Conservation (phyloP, 2,329 filamentous ascomycete species). For the Microdochium paspali region DNA sequence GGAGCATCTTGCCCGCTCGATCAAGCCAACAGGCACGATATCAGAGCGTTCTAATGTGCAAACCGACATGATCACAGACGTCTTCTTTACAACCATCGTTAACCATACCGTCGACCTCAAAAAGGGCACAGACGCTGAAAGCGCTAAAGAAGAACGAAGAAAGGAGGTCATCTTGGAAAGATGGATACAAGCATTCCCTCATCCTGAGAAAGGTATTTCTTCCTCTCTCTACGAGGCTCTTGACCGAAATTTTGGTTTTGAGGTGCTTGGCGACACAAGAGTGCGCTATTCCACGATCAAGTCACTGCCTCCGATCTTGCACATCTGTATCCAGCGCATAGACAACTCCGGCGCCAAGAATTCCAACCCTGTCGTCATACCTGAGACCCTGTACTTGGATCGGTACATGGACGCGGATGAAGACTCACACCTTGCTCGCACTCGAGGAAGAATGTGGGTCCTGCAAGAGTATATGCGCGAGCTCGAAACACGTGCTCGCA, state of each 20-base stretch:
- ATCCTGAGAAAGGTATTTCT: slow-evolving; percentile 34
- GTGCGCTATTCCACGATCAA: slow-evolving; percentile 63
- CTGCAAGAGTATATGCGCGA: slow-evolving; percentile 55
- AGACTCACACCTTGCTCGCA: slow-evolving; percentile 50
- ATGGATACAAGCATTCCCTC: slow-evolving; percentile 45
- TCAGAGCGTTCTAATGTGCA: slow-evolving; percentile 60
- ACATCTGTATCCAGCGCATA: slow-evolving; percentile 81
- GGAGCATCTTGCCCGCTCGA: slow-evolving; percentile 82
- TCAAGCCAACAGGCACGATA: slow-evolving; percentile 59
- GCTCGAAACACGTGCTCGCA: slow-evolving; percentile 31
- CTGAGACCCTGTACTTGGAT: slow-evolving; percentile 76
- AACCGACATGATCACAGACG: slow-evolving; percentile 67
- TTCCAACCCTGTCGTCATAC: slow-evolving; percentile 67
- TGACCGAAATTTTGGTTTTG: slow-evolving; percentile 75
- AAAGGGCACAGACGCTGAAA: slow-evolving; percentile 16
- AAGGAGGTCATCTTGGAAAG: slow-evolving; percentile 53
- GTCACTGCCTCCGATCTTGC: slow-evolving; percentile 73
- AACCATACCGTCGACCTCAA: slow-evolving; percentile 45
- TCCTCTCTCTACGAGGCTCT: slow-evolving; percentile 74
- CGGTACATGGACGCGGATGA: slow-evolving; percentile 67
- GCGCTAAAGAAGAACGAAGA: neutral
- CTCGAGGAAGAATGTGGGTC: slow-evolving; percentile 64
- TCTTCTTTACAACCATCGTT: slow-evolving; percentile 53
- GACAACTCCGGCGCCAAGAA: slow-evolving; percentile 69
- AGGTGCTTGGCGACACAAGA: slow-evolving; percentile 57